phyloP scores from a whole-genome alignment of 225 moss, liverwort and hornwort genomes.

The Bryoerythrophyllum caledonicum region DNA sequence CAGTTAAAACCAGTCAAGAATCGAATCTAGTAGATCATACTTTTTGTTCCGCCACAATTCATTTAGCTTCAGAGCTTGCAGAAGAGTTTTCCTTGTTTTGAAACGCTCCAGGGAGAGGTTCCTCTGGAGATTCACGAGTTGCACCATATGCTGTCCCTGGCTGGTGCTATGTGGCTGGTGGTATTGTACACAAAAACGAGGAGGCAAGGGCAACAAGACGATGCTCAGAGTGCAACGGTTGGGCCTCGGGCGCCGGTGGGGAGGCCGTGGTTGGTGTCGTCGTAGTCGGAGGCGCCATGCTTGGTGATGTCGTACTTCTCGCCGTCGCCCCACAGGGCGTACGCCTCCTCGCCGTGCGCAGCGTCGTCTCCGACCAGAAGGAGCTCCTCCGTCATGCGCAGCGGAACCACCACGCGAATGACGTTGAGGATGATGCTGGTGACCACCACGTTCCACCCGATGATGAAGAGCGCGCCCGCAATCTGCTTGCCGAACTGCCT shows the following conservation, averaged over 20 bases:
- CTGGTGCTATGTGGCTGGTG: background rate
- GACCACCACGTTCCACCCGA: slow-evolving; percentile 46
- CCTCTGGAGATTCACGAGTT: background rate
- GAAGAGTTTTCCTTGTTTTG: background rate
- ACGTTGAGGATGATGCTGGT: slow-evolving; percentile 46
- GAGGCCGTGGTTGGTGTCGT: slow-evolving; percentile 25
- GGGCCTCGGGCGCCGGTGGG: slow-evolving; percentile 28
- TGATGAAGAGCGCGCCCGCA: slow-evolving; percentile 33
- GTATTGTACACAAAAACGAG: slow-evolving; percentile 27
- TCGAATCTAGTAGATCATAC: background rate
- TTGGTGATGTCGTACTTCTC: background rate
- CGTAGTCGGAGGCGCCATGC: slow-evolving; percentile 19
- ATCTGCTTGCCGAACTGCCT: slow-evolving; percentile 48
- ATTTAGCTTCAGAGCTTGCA: background rate
- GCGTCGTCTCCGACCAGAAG: slow-evolving; percentile 50
- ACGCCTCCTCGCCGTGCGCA: slow-evolving; percentile 56
- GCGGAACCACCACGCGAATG: slow-evolving; percentile 40
- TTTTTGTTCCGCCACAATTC: background rate
- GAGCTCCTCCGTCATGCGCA: slow-evolving; percentile 55
- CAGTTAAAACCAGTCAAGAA: slow-evolving; percentile 16
- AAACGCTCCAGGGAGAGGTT: background rate
- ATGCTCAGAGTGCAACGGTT: slow-evolving; percentile 37
- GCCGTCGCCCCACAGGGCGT: slow-evolving; percentile 54
- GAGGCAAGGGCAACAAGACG: background rate
- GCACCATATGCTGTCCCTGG: slow-evolving; percentile 1